Percentiles rank a stretch among this genome's conserved stretches.
phyloP scores from a whole-genome alignment of 2,329 filamentous ascomycete species.

The Paracoccidioides lutzii region DNA sequence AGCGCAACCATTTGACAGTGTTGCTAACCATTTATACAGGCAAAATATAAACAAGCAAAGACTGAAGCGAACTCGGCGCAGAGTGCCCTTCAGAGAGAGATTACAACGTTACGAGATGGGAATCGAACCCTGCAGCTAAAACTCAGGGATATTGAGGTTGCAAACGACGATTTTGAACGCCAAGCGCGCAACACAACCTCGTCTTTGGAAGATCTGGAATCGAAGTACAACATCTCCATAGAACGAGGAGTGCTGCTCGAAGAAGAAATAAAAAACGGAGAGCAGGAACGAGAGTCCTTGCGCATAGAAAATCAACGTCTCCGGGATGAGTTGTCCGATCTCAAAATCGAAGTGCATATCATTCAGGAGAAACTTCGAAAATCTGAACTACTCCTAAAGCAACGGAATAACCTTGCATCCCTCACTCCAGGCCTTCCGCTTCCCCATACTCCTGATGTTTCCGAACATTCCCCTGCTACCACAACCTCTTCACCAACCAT shows the following conservation, averaged over 20 bases:
- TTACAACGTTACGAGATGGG: constrained; percentile 74
- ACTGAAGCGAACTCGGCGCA: constrained; percentile 74
- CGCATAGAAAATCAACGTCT: constrained; percentile 84
- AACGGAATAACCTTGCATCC: constrained; percentile 40
- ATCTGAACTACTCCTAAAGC: constrained; percentile 40
- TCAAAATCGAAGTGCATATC: constrained; percentile 91
- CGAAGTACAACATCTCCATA: constrained; percentile 89
- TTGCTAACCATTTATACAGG: constrained; percentile 36
- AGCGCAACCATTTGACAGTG: neutral
- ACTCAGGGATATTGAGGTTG: constrained; percentile 89
- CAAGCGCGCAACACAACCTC: constrained; percentile 93
- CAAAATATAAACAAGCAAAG: constrained; percentile 94
- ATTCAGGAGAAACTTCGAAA: constrained; percentile 86
- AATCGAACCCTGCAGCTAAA: constrained; percentile 71
- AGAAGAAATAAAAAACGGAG: constrained; percentile 80
- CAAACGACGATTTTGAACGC: constrained; percentile 95
- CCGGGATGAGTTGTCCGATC: constrained; percentile 78
- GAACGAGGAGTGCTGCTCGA: constrained; percentile 88
- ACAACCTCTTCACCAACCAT: constrained; percentile 80
- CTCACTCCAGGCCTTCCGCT: constrained; percentile 36
- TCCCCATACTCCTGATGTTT: constrained; percentile 48
- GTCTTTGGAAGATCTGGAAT: constrained; percentile 90
- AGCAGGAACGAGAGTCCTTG: constrained; percentile 79
- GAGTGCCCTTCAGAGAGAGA: constrained; percentile 82
- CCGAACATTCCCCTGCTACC: constrained; percentile 61